Evolutionary conservation across 371 early-diverging fungal genomes (phyloP).

Genomic region (Vairimorpha ceranae): DNA sequence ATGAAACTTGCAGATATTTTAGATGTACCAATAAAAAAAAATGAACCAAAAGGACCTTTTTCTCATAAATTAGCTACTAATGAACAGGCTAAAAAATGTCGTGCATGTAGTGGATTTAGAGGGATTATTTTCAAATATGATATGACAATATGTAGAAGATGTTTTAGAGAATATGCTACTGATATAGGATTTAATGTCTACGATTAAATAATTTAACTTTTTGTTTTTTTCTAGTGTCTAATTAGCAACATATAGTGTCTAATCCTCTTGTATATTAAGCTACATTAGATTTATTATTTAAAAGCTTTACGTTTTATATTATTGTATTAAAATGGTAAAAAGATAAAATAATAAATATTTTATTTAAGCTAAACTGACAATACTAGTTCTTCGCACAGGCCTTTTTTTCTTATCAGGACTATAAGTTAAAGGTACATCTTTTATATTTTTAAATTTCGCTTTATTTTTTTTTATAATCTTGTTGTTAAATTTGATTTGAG

Average conservation of each 20-base stretch:
- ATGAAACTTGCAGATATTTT: slow-evolving; percentile 4
- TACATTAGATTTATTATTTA: slow-evolving; percentile 8
- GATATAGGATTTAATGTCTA: slow-evolving; percentile 82
- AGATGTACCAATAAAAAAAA: slow-evolving; percentile 27
- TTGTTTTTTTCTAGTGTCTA: slow-evolving; percentile 12
- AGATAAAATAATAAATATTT: slow-evolving; percentile 15
- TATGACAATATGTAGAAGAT: slow-evolving; percentile 97
- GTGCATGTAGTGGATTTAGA: slow-evolving; percentile 75
- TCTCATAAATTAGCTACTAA: slow-evolving; percentile 41
- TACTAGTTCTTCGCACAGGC: not conserved
- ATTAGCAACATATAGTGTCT: slow-evolving; percentile 4
- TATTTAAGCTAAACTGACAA: slow-evolving; percentile 1
- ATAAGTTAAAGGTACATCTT: not conserved
- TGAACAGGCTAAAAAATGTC: slow-evolving; percentile 56
- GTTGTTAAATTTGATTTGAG: not conserved
- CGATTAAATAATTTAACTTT: slow-evolving; percentile 47
- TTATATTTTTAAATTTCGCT: slow-evolving; percentile 7
- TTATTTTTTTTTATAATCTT: not conserved
- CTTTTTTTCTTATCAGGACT: slow-evolving; percentile 1
- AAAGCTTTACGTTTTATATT: too few relatives aligned
- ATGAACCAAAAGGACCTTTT: slow-evolving; percentile 14
- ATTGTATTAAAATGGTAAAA: too few relatives aligned
- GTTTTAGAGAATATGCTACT: slow-evolving; percentile 95
- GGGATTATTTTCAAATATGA: slow-evolving; percentile 98
- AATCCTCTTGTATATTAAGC: not conserved